Percentiles rank a stretch among this genome's conserved stretches.
phyloP scores from a whole-genome alignment of 2,329 filamentous ascomycete species.

The Thielaviopsis populi region DNA sequence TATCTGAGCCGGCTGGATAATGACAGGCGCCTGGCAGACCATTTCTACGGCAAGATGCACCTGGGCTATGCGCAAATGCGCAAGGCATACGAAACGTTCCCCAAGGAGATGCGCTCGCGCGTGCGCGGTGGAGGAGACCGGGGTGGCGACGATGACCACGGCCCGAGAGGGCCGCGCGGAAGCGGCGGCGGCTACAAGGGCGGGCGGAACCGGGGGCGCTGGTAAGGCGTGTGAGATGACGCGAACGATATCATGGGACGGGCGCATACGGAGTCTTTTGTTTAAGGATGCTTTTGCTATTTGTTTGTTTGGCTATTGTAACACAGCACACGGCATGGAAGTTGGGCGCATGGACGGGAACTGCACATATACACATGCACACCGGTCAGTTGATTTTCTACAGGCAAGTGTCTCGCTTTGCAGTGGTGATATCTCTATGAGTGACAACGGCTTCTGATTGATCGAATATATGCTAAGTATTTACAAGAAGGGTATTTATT shows the following conservation, averaged over 20 bases:
- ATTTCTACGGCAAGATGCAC: slow-evolving; percentile 99
- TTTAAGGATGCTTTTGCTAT: not conserved
- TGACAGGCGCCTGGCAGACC: slow-evolving; percentile 81
- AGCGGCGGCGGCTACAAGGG: slow-evolving; percentile 34
- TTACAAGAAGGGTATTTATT: slow-evolving; percentile 5
- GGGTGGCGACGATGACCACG: slow-evolving; percentile 34
- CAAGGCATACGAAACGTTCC: slow-evolving; percentile 76
- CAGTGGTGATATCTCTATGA: not conserved
- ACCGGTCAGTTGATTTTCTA: not conserved
- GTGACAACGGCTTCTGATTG: not conserved
- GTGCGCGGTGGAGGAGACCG: slow-evolving; percentile 35
- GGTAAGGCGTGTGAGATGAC: slow-evolving; percentile 23
- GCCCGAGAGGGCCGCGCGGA: slow-evolving; percentile 32
- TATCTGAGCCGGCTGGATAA: slow-evolving; percentile 89
- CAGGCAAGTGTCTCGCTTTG: not conserved
- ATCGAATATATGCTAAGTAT: not conserved
- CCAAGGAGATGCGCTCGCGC: slow-evolving; percentile 68
- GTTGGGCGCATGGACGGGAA: not conserved
- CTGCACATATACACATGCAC: not conserved
- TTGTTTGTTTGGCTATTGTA: not conserved
- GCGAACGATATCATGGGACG: not conserved
- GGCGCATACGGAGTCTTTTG: slow-evolving; percentile 4
- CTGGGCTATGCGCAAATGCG: slow-evolving; percentile 96
- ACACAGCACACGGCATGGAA: not conserved
- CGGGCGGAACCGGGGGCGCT: slow-evolving; percentile 35